Evolutionary conservation across 139 green algal species (phyloP).

Genomic region (Zygnema cylindricum): DNA sequence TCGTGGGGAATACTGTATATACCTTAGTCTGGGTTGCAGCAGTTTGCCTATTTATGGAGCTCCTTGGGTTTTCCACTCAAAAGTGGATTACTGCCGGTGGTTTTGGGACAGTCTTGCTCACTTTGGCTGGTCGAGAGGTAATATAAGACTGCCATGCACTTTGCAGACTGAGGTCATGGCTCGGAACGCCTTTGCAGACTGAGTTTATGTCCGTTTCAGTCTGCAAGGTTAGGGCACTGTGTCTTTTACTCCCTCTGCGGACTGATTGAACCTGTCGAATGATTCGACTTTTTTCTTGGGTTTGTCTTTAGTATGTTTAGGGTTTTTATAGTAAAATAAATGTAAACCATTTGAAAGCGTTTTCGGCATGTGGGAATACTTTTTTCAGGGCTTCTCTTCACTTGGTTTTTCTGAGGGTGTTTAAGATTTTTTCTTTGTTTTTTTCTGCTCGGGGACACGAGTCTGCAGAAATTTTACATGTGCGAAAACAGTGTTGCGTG

Average conservation of each 20-base stretch:
- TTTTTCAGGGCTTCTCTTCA: too few relatives aligned
- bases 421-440: too few relatives aligned
- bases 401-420: too few relatives aligned
- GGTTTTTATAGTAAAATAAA: neutral
- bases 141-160: neutral
- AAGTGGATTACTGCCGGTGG: constrained; percentile 60
- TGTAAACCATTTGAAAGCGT: too few relatives aligned
- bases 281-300: neutral
- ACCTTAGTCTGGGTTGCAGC: constrained; percentile 52
- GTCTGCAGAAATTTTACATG: too few relatives aligned
- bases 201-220: too few relatives aligned
- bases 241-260: neutral
- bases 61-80: constrained; percentile 58
- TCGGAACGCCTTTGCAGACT: too few relatives aligned
- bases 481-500: too few relatives aligned
- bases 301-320: neutral
- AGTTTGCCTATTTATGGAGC: constrained; percentile 54
- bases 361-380: too few relatives aligned
- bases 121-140: constrained; percentile 50
- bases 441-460: too few relatives aligned
- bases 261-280: neutral
- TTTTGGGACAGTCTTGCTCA: constrained; percentile 54
- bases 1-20: constrained; percentile 54
- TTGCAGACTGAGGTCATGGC: neutral
- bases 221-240: too few relatives aligned